A percentile compares a stretch with the other conserved stretches of the same genome.
phyloP scores from a whole-genome alignment of 495 filamentous ascomycete species.

The Aspergillus cristatus region DNA sequence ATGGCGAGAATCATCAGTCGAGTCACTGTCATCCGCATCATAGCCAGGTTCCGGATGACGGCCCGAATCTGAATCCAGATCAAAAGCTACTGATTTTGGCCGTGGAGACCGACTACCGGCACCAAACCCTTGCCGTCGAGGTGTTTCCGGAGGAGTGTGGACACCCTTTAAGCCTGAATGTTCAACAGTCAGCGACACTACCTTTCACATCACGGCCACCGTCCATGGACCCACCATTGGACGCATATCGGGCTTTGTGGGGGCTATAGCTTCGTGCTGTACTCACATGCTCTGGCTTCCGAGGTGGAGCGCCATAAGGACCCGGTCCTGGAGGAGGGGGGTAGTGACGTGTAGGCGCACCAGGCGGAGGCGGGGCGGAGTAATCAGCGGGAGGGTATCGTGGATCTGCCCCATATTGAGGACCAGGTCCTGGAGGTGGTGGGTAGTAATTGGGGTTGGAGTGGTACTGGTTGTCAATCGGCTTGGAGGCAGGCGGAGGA shows the following conservation, averaged over 20 bases:
- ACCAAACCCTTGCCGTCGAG: conserved; percentile 8
- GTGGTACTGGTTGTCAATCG: conserved; percentile 28
- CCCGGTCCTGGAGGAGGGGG: conserved; percentile 30
- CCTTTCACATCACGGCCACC: background rate
- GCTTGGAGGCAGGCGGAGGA: conserved; percentile 13
- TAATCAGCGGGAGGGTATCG: conserved; percentile 37
- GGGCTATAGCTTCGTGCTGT: conserved; percentile 26
- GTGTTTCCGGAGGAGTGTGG: conserved; percentile 1
- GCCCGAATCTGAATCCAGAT: conserved; percentile 12
- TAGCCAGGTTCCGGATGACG: conserved; percentile 22
- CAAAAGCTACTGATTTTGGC: conserved; percentile 31
- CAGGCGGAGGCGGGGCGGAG: conserved; percentile 36
- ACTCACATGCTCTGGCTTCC: conserved; percentile 49
- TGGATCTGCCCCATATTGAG: conserved; percentile 17
- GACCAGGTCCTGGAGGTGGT: conserved; percentile 33
- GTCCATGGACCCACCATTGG: conserved; percentile 38
- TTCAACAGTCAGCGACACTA: conserved; percentile 4
- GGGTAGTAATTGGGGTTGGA: conserved; percentile 32
- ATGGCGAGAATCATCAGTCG: conserved; percentile 14
- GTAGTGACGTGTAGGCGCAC: too few relatives aligned
- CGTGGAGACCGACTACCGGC: conserved; percentile 20
- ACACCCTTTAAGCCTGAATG: conserved; percentile 18
- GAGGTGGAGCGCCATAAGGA: conserved; percentile 32
- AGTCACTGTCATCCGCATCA: conserved; percentile 36
- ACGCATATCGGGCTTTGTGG: conserved; percentile 25